These are phyloP conservation scores for Coffea eugenioides DNA, from an alignment of 257 asterid species.

Conservation along the genomic window DNA sequence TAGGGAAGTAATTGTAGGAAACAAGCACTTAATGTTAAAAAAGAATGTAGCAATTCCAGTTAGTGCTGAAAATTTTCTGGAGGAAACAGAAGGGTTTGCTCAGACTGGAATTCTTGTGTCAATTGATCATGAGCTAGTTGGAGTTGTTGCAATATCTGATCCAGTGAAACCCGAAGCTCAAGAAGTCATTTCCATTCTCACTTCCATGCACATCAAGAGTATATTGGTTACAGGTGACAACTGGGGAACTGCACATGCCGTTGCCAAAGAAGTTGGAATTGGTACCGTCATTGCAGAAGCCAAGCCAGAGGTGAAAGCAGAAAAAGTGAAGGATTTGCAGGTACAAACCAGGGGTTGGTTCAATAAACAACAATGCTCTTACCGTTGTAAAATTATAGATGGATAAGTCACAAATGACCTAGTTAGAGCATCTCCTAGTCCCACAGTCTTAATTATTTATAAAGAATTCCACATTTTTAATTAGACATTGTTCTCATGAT, in stretches of 20 bases:
- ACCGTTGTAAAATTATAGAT: neutral
- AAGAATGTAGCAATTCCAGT: constrained; percentile 41
- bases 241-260: constrained; percentile 76
- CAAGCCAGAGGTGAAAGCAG: constrained; percentile 71
- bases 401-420: neutral
- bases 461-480: neutral
- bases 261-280: constrained; percentile 76
- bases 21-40: constrained; percentile 59
- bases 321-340: constrained; percentile 76
- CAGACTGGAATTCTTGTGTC: constrained; percentile 77
- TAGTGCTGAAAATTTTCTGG: constrained; percentile 59
- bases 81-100: constrained; percentile 58
- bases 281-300: constrained; percentile 65
- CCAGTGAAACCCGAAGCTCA: constrained; percentile 74
- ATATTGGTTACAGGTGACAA: constrained; percentile 80
- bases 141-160: constrained; percentile 65
- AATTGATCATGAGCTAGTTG: constrained; percentile 53
- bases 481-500: constrained; percentile 5
- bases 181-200: constrained; percentile 60
- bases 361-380: neutral
- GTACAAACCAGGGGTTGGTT: constrained; percentile 21
- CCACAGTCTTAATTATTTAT: neutral
- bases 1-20: constrained; percentile 73
- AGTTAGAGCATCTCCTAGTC: neutral
- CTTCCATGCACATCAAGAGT: constrained; percentile 56